phyloP scores from a whole-genome alignment of 768 basidiomycete species.

The Termitomyces sp. region DNA sequence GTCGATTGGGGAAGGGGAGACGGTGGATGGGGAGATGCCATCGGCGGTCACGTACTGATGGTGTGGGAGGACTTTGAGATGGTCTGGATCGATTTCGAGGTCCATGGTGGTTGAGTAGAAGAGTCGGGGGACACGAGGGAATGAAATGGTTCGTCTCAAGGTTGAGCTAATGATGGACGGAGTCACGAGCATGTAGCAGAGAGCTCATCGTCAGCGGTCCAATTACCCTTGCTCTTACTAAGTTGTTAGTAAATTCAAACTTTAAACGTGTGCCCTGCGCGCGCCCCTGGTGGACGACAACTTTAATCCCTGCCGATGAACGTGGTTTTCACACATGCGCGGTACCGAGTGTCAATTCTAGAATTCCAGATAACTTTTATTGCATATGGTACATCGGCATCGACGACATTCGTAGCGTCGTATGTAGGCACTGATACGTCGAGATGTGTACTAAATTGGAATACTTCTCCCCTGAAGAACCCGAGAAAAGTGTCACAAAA shows the following conservation, averaged over 20 bases:
- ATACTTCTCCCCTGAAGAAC: neutral
- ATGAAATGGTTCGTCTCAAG: neutral
- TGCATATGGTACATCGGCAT: neutral
- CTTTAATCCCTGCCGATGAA: neutral
- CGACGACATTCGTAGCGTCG: neutral
- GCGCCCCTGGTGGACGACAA: neutral
- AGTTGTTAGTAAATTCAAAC: too few species aligned
- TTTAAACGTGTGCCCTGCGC: neutral
- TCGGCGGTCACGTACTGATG: slow-evolving; percentile 69
- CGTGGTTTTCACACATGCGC: neutral
- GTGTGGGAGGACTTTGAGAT: slow-evolving; percentile 66
- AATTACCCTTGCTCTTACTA: neutral
- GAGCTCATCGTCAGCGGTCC: neutral
- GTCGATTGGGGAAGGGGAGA: slow-evolving; percentile 64
- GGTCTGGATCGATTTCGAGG: slow-evolving; percentile 42
- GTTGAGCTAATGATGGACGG: slow-evolving; percentile 3
- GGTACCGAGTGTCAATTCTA: neutral
- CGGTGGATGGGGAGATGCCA: slow-evolving; percentile 53
- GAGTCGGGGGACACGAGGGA: neutral
- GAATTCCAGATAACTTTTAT: neutral
- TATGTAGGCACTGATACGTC: neutral
- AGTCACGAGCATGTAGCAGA: slow-evolving; percentile 5
- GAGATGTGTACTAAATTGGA: neutral
- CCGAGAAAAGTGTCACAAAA: neutral
- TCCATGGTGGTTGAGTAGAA: slow-evolving; percentile 25